Conservation (phyloP, 2,329 filamentous ascomycete species). For the Ascochyta koolunga region DNA sequence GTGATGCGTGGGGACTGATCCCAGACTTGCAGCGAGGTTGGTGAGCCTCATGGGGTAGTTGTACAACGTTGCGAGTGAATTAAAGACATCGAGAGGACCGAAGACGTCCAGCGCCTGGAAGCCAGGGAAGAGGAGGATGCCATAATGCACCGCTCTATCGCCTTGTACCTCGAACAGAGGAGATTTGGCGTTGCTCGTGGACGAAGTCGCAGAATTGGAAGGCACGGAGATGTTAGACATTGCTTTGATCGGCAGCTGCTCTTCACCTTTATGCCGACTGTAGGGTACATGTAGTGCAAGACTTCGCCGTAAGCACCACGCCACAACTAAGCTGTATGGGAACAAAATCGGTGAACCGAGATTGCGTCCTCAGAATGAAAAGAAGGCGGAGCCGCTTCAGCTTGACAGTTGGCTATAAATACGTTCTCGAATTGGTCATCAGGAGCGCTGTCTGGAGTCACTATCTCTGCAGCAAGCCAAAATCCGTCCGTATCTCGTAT, state of each 20-base stretch:
- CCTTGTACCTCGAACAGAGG: constrained; percentile 19
- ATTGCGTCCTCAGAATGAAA: background rate
- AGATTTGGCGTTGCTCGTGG: background rate
- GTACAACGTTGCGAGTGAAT: constrained; percentile 36
- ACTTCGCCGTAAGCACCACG: constrained; percentile 13
- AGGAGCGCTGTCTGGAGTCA: background rate
- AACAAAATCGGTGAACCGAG: constrained; percentile 1
- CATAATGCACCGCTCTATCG: constrained; percentile 26
- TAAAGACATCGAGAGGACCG: constrained; percentile 55
- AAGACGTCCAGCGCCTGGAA: constrained; percentile 43
- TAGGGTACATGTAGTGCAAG: constrained; percentile 13
- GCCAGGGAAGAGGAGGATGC: constrained; percentile 29
- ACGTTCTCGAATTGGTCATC: background rate
- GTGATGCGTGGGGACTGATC: constrained; percentile 32
- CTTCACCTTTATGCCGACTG: background rate
- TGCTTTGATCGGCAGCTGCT: background rate
- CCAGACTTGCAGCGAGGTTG: constrained; percentile 28
- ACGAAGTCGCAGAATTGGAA: background rate
- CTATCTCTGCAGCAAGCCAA: background rate
- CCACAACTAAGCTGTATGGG: constrained; percentile 9
- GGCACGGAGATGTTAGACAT: constrained; percentile 2
- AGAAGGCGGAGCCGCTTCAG: background rate
- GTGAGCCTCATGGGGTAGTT: constrained; percentile 35
- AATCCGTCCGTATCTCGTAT: too few relatives aligned
- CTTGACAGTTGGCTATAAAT: background rate